A percentile compares a stretch with the other conserved stretches of the same genome.
These are phyloP conservation scores for Dittrichia graveolens DNA, from an alignment of 129 eudicot genomes.

Conservation along the genomic window DNA sequence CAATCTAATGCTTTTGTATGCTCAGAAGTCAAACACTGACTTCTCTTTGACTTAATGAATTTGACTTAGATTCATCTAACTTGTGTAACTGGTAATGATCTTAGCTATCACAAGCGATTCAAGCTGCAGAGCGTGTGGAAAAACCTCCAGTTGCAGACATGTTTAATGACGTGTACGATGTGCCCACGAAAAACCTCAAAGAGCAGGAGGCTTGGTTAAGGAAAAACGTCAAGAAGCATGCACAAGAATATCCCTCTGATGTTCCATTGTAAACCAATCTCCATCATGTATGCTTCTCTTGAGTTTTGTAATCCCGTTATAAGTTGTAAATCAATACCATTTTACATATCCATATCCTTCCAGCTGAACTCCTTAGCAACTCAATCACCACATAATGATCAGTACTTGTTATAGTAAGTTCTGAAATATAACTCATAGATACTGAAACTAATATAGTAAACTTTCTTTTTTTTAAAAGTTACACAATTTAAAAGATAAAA, in stretches of 20 bases:
- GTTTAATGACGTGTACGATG: slow-evolving; percentile 75
- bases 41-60: neutral
- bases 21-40: neutral
- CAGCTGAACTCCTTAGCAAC: slow-evolving; percentile 1
- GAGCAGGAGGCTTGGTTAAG: slow-evolving; percentile 63
- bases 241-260: slow-evolving; percentile 50
- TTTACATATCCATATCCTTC: slow-evolving; percentile 11
- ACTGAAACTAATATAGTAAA: no score
- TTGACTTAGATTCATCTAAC: slow-evolving; percentile 7
- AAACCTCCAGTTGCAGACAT: slow-evolving; percentile 65
- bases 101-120: slow-evolving; percentile 70
- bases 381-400: neutral
- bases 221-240: slow-evolving; percentile 43
- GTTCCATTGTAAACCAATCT: slow-evolving; percentile 27
- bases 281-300: neutral
- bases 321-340: slow-evolving; percentile 8
- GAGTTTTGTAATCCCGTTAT: neutral
- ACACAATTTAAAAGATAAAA: no score
- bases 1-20: neutral
- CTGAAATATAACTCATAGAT: no score
- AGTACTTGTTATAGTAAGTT: neutral
- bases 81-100: slow-evolving; percentile 1
- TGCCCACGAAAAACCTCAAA: slow-evolving; percentile 53
- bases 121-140: slow-evolving; percentile 63
- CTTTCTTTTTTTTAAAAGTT: no score